Evolutionary conservation across 441 rosid species (phyloP), one percentile per base, ranked within the genome.

Genomic region (Eutrema salsugineum): DNA sequence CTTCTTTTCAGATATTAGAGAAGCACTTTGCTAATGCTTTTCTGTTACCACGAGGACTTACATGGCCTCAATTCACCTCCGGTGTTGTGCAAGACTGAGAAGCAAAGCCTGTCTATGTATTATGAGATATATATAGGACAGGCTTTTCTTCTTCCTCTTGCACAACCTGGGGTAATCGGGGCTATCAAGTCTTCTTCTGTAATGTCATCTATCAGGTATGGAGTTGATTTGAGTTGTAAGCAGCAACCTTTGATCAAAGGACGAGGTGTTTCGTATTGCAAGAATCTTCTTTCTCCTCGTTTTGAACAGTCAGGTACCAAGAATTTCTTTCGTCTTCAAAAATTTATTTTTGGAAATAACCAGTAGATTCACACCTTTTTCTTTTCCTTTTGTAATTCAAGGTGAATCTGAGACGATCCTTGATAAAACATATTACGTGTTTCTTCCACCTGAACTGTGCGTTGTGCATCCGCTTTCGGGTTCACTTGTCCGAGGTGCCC

Each of bases 181-280:
- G 85, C 83, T 80, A 64, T 86, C 72, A 65, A 77, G 78, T 81
- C 86, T 73, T 83, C 67, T 73, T 11, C 73, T 65, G 11, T 40
- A 50, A 49, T 59, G 53, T 74, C 33, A 50, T 24, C 67, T 73
- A 44, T 56, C 79, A 93, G 99, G 90, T 96, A 96, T 80, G 99
- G 99, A 72, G 97, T 96, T 82, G 90, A 91, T 66, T 83, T 91
- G 90, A 70, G 68, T 28, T 85, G 73, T 66, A 93, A 87, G 80
- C 82, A 80, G 50, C 97, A 91, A 60, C 95, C 98, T 74, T 83
- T 96, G 62, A 88, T 93, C 77, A 93, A 90, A 87, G 99, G 93
- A 53, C 96, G 97, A 11, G 99, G 99, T 76, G 99, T 96, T 82
- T 96, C 99, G 5, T 91, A 88, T 80, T 96, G 98, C 88, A 96